phyloP scores from a whole-genome alignment of 768 basidiomycete genomes.

The Lactarius indigo region DNA sequence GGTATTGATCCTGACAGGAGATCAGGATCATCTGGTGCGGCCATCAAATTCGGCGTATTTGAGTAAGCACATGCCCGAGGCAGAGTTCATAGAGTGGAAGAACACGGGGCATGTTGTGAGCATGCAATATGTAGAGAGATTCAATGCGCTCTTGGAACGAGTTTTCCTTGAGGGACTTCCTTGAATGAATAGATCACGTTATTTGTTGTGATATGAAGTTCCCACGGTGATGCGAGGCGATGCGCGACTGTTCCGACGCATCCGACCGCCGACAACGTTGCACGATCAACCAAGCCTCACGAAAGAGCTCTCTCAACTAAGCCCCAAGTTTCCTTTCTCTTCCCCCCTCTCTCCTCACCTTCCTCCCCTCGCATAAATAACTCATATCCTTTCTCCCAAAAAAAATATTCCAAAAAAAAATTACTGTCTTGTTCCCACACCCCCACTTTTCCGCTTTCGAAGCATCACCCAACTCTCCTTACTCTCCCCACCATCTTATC shows the following conservation, averaged over 20 bases:
- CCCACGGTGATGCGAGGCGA: slow-evolving; percentile 22
- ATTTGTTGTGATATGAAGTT: slow-evolving; percentile 4
- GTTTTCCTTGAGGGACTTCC: slow-evolving; percentile 39
- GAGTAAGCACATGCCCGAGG: slow-evolving; percentile 54
- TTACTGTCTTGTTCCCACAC: slow-evolving; percentile 3
- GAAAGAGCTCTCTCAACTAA: background rate
- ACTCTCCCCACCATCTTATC: slow-evolving; percentile 15
- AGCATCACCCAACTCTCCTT: slow-evolving; percentile 18
- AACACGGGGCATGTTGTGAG: slow-evolving; percentile 63
- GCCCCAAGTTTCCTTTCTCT: slow-evolving; percentile 1
- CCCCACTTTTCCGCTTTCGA: slow-evolving; percentile 9
- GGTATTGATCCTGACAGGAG: slow-evolving; percentile 63
- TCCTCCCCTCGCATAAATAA: background rate
- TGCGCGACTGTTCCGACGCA: slow-evolving; percentile 8
- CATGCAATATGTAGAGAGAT: slow-evolving; percentile 44
- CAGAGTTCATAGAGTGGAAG: slow-evolving; percentile 53
- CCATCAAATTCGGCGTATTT: slow-evolving; percentile 49
- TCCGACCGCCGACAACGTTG: slow-evolving; percentile 22
- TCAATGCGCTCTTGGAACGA: slow-evolving; percentile 56
- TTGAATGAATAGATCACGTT: background rate
- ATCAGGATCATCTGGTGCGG: slow-evolving; percentile 57
- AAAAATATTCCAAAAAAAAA: slow-evolving; percentile 8
- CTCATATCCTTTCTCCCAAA: background rate
- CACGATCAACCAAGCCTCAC: slow-evolving; percentile 7
- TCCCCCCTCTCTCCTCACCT: slow-evolving; percentile 2